Conservation (phyloP, 208 protist genomes). For the Trypanosoma scelopori region DNA sequence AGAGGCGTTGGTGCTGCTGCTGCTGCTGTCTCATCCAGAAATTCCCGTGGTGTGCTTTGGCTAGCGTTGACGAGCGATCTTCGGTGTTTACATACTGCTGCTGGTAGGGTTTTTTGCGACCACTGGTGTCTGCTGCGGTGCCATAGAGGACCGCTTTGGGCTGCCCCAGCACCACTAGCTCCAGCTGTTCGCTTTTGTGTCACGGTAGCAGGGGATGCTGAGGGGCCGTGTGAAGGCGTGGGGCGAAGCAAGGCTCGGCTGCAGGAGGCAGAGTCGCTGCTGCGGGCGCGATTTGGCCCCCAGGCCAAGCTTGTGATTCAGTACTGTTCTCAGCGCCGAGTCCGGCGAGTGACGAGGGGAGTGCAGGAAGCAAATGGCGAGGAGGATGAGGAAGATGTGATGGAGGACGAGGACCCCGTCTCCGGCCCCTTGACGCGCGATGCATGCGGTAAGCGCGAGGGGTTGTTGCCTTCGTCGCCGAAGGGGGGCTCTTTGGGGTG, state of each 20-base stretch:
- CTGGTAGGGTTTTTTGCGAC: too few relatives aligned
- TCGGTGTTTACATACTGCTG: too few relatives aligned
- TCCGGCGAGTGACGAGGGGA: background rate
- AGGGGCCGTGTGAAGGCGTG: background rate
- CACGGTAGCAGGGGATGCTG: background rate
- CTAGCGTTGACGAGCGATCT: too few relatives aligned
- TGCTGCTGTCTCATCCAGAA: too few relatives aligned
- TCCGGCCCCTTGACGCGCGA: background rate
- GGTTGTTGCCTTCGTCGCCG: background rate
- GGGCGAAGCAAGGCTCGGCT: slow-evolving; percentile 5
- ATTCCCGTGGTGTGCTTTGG: too few relatives aligned
- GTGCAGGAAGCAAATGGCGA: background rate
- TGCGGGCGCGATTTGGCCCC: slow-evolving; percentile 70
- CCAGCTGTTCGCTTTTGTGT: background rate
- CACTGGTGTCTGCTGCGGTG: too few relatives aligned
- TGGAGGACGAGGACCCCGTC: slow-evolving; percentile 28
- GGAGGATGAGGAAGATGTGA: slow-evolving; percentile 15
- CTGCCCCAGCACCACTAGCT: background rate
- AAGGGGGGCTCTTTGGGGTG: slow-evolving; percentile 24
- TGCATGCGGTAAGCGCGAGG: background rate
- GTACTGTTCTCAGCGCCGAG: slow-evolving; percentile 30
- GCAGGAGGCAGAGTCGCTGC: slow-evolving; percentile 44
- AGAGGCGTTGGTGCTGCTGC: too few relatives aligned
- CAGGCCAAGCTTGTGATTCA: slow-evolving; percentile 74
- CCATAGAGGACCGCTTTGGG: too few relatives aligned